A percentile compares a stretch with the other conserved stretches of the same genome.
Conservation (phyloP, 2,329 filamentous ascomycete species). For the Penicillium aurantiogriseum region DNA sequence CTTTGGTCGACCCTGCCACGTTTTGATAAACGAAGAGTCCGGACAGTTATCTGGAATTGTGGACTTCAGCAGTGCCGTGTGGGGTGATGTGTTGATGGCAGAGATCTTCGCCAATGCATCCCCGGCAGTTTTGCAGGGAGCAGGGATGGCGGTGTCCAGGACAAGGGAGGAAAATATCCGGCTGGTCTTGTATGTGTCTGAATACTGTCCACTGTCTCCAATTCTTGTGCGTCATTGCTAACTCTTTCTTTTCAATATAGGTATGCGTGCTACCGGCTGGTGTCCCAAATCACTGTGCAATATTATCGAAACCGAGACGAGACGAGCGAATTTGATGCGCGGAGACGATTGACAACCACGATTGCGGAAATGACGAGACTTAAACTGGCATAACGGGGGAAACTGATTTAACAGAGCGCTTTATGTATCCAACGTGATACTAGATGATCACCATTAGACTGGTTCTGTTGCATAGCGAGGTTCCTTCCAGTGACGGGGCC, state of each 20-base stretch:
- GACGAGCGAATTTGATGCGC: conserved; percentile 37
- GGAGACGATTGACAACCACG: conserved; percentile 34
- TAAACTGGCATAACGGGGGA: conserved; percentile 7
- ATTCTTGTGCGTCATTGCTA: too few relatives aligned
- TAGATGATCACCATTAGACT: not conserved
- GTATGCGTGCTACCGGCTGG: conserved; percentile 41
- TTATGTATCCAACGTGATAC: conserved; percentile 6
- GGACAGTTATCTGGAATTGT: conserved; percentile 52
- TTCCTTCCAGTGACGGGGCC: not conserved
- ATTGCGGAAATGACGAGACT: conserved; percentile 32
- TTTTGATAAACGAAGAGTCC: conserved; percentile 51
- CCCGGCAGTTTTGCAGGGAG: conserved; percentile 38
- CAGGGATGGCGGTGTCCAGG: conserved; percentile 27
- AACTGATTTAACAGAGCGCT: not conserved
- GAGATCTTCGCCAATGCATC: conserved; percentile 47
- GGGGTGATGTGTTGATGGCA: conserved; percentile 57
- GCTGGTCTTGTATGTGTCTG: conserved; percentile 35
- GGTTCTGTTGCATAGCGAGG: not conserved
- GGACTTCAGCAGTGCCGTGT: conserved; percentile 54
- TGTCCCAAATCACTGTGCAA: conserved; percentile 38
- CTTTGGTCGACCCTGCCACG: conserved; percentile 49
- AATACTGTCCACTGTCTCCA: not conserved
- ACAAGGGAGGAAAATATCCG: conserved; percentile 31
- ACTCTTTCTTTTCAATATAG: conserved; percentile 20
- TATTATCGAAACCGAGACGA: conserved; percentile 41